Evolutionary conservation across 257 asterid species (phyloP).

Genomic region (Penstemon eatonii): DNA sequence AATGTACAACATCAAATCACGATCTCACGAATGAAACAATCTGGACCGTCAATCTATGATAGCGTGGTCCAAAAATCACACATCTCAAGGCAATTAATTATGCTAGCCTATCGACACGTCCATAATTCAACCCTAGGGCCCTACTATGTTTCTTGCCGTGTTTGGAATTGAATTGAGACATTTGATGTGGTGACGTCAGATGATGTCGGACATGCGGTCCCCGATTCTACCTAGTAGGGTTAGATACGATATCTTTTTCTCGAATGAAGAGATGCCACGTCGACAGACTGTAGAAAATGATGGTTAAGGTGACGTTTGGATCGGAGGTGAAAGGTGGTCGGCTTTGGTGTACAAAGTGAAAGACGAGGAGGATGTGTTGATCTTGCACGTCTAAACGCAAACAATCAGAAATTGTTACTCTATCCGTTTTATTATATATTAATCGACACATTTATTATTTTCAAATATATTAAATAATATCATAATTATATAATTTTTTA

Average conservation of each 20-base stretch:
- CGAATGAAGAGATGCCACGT: constrained; percentile 33
- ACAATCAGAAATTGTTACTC: background rate
- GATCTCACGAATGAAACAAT: background rate
- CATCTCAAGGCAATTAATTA: constrained; percentile 36
- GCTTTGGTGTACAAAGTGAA: background rate
- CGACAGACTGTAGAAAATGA: background rate
- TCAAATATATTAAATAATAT: no score
- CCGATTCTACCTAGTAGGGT: constrained; percentile 33
- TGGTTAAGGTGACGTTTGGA: constrained; percentile 27
- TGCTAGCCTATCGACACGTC: constrained; percentile 36
- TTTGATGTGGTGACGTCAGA: constrained; percentile 30
- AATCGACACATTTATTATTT: no score
- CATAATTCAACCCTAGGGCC: constrained; percentile 26
- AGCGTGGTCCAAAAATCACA: constrained; percentile 38
- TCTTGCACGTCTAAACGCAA: constrained; percentile 25
- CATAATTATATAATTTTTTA: no score
- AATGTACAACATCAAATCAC: constrained; percentile 20
- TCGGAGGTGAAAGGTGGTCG: constrained; percentile 16
- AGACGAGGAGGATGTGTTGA: constrained; percentile 27
- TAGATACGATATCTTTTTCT: constrained; percentile 18
- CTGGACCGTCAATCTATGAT: constrained; percentile 28
- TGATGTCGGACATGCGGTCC: constrained; percentile 29
- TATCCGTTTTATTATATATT: no score
- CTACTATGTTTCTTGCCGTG: constrained; percentile 42
- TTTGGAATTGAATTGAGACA: constrained; percentile 18